Evolutionary conservation across 1,139 yeast genomes (phyloP).

Genomic region (Lodderomyces beijingensis): DNA sequence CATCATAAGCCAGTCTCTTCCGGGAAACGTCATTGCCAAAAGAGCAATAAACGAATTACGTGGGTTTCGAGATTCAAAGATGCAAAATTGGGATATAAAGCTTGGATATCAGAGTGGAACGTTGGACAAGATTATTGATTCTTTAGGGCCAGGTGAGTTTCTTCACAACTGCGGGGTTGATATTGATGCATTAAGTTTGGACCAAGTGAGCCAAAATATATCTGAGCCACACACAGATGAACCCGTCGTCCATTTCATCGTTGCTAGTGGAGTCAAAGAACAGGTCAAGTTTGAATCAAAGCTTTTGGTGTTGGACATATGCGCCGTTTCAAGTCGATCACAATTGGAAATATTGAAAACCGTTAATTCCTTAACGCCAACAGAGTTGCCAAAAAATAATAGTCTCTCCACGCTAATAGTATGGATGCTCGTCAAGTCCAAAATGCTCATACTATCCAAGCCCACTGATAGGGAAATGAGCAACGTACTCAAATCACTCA

Average conservation of each 20-base stretch:
- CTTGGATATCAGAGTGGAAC: slow-evolving; percentile 10
- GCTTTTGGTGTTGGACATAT: slow-evolving; percentile 7
- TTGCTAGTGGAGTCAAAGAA: slow-evolving; percentile 2
- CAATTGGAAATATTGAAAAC: slow-evolving; percentile 4
- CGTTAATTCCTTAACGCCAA: slow-evolving; percentile 1
- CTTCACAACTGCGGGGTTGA: too few relatives aligned
- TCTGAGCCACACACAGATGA: too few relatives aligned
- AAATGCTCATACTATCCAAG: slow-evolving; percentile 6
- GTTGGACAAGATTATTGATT: too few relatives aligned
- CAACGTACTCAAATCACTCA: slow-evolving; percentile 2
- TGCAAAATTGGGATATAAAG: slow-evolving; percentile 5
- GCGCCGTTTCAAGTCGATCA: slow-evolving; percentile 2
- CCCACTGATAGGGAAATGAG: slow-evolving; percentile 3
- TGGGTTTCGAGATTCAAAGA: background rate
- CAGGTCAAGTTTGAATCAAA: slow-evolving; percentile 1
- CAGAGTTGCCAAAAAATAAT: background rate
- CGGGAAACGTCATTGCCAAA: slow-evolving; percentile 5
- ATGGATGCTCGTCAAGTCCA: slow-evolving; percentile 5
- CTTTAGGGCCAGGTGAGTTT: too few relatives aligned
- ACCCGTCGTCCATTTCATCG: too few relatives aligned
- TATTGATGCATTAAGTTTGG: too few relatives aligned
- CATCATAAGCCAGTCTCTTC: slow-evolving; percentile 12
- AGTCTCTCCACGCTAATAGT: slow-evolving; percentile 4
- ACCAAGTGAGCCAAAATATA: too few relatives aligned
- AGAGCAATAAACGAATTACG: slow-evolving; percentile 2